A percentile compares a stretch with the other conserved stretches of the same genome.
phyloP scores from a whole-genome alignment of 305 asterid species.

The Fraxinus nigra region DNA sequence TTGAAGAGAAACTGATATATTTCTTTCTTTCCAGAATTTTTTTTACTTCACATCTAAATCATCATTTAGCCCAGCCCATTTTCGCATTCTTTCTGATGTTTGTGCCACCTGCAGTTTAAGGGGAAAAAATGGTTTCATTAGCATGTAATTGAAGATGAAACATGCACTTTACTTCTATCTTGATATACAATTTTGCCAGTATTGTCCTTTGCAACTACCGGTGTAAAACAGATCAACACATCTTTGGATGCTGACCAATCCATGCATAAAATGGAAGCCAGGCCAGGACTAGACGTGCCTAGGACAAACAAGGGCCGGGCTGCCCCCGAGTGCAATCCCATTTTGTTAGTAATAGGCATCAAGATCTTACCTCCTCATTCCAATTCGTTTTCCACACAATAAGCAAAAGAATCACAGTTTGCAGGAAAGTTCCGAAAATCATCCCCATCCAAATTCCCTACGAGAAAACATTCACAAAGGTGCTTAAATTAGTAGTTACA shows the following conservation, averaged over 20 bases:
- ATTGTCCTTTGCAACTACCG: neutral
- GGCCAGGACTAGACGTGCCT: neutral
- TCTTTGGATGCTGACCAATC: neutral
- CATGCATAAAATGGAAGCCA: neutral
- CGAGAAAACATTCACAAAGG: constrained; percentile 7
- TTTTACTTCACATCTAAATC: constrained; percentile 24
- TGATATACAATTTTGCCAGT: neutral
- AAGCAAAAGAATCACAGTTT: constrained; percentile 58
- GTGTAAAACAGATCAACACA: neutral
- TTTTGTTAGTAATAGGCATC: neutral
- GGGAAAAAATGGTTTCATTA: neutral
- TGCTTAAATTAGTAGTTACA: neutral
- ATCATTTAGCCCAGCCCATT: constrained; percentile 49
- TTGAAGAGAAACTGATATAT: neutral
- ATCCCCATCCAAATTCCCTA: constrained; percentile 97
- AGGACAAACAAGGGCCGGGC: neutral
- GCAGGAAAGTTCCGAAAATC: constrained; percentile 87
- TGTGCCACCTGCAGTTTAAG: constrained; percentile 63
- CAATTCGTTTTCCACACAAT: constrained; percentile 80
- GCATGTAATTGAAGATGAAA: neutral
- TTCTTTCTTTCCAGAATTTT: neutral
- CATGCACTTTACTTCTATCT: neutral
- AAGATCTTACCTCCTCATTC: constrained; percentile 71
- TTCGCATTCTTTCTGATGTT: constrained; percentile 72
- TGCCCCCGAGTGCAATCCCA: neutral